Conservation (phyloP, 306 rosid species). For the Acacia melanoxylon region DNA sequence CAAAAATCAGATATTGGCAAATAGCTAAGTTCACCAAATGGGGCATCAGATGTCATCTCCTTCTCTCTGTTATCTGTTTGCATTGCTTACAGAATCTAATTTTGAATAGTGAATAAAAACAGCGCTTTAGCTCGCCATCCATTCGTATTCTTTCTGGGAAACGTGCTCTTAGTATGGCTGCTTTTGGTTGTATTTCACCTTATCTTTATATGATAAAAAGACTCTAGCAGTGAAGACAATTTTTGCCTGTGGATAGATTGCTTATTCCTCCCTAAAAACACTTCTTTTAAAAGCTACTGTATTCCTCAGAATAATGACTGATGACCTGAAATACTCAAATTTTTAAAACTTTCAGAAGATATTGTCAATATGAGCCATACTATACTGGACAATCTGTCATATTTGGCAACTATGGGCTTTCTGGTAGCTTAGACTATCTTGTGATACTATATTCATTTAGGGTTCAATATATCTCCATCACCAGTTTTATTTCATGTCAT, state of each 20-base stretch:
- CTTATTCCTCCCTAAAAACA: not conserved
- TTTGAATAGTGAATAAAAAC: not conserved
- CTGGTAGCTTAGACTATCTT: not conserved
- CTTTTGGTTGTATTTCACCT: conserved; percentile 10
- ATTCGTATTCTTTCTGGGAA: not conserved
- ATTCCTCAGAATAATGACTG: conserved; percentile 16
- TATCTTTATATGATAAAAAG: conserved; percentile 4
- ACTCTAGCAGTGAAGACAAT: not conserved
- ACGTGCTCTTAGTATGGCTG: not conserved
- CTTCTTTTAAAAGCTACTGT: conserved; percentile 2
- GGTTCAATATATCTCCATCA: conserved; percentile 57
- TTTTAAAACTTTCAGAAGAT: not conserved
- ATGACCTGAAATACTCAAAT: conserved; percentile 12
- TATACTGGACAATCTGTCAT: conserved; percentile 6
- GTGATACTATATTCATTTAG: conserved; percentile 40
- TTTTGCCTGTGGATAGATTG: conserved; percentile 23
- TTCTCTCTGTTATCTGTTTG: conserved; percentile 2
- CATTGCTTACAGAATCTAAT: conserved; percentile 19
- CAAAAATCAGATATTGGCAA: not conserved
- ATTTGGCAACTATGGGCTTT: conserved; percentile 15
- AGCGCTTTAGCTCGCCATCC: not conserved
- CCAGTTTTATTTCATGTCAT: conserved; percentile 43
- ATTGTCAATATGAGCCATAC: conserved; percentile 12
- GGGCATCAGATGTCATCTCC: conserved; percentile 22
- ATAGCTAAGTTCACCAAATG: conserved; percentile 20